Evolutionary conservation across 768 basidiomycete species (phyloP).

Genomic region (Mycena galopus): DNA sequence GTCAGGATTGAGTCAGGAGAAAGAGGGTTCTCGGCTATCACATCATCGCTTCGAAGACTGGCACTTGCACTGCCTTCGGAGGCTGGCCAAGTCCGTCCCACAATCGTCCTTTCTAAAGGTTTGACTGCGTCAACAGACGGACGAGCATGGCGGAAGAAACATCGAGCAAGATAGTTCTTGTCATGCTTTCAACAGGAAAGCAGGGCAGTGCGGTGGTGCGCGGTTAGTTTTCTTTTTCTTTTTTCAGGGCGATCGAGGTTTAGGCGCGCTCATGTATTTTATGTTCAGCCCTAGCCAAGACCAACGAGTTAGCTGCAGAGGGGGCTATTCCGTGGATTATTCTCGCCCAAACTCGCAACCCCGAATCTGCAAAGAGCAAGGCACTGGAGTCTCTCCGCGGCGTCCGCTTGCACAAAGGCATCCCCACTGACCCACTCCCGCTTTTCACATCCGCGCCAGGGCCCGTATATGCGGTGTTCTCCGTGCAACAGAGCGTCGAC

Average conservation of each 20-base stretch:
- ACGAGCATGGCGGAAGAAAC: too few relatives aligned
- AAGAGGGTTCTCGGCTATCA: too few relatives aligned
- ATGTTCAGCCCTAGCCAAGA: conserved; percentile 19
- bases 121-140: too few relatives aligned
- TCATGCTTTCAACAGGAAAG: conserved; percentile 32
- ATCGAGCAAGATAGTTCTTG: too few relatives aligned
- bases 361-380: conserved; percentile 14
- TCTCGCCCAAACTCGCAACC: conserved; percentile 32
- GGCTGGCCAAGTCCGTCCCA: too few relatives aligned
- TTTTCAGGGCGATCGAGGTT: background rate
- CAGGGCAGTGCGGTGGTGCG: conserved; percentile 26
- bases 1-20: too few relatives aligned
- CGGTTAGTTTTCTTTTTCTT: background rate
- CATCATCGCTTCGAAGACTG: too few relatives aligned
- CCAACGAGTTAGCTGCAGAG: background rate
- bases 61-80: too few relatives aligned
- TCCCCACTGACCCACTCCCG: conserved; percentile 4
- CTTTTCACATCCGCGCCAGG: conserved; percentile 29
- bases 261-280: background rate
- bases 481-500: conserved; percentile 33
- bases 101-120: too few relatives aligned
- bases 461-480: conserved; percentile 29
- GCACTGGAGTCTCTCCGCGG: conserved; percentile 23
- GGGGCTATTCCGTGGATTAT: conserved; percentile 25
- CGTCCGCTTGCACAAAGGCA: conserved; percentile 26